A percentile compares a stretch with the other conserved stretches of the same genome.
Evolutionary conservation across 345 rosid species (phyloP).

Genomic region (Toxicodendron radicans): DNA sequence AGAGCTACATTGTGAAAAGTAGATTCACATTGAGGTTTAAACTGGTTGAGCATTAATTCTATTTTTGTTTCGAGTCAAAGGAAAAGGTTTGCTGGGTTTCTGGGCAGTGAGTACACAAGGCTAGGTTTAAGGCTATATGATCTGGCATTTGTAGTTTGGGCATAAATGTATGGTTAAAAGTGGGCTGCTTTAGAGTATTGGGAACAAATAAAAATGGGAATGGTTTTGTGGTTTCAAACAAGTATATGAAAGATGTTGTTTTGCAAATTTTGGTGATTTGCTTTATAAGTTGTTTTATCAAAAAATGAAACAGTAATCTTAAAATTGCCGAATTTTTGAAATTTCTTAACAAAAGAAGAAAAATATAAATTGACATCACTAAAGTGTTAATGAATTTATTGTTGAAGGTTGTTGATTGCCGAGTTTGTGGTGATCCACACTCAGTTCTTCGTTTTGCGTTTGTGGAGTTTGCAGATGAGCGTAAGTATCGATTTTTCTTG

Average conservation of each 20-base stretch:
- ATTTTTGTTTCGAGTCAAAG: not conserved
- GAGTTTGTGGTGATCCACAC: conserved; percentile 93
- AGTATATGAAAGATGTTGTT: not conserved
- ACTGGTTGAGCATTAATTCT: not conserved
- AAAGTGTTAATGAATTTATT: conserved; percentile 20
- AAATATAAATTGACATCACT: not conserved
- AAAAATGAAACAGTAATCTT: not conserved
- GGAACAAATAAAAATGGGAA: not conserved
- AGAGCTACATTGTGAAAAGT: not conserved
- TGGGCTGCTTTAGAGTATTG: not conserved
- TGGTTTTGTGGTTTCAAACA: too few relatives aligned
- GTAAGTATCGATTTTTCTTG: conserved; percentile 44
- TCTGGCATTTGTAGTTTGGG: not conserved
- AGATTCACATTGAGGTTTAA: not conserved
- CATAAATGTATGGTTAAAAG: not conserved
- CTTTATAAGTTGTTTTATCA: too few relatives aligned
- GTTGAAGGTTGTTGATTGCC: conserved; percentile 90
- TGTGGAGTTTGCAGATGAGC: conserved; percentile 84
- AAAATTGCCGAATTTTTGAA: too few relatives aligned
- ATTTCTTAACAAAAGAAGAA: too few relatives aligned
- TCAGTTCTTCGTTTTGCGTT: conserved; percentile 96
- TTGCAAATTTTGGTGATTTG: too few relatives aligned
- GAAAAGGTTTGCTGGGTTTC: not conserved
- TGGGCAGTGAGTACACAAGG: not conserved
- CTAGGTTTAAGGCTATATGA: not conserved